phyloP scores from a whole-genome alignment of 306 rosid genomes.

The Trichosanthes truncata region DNA sequence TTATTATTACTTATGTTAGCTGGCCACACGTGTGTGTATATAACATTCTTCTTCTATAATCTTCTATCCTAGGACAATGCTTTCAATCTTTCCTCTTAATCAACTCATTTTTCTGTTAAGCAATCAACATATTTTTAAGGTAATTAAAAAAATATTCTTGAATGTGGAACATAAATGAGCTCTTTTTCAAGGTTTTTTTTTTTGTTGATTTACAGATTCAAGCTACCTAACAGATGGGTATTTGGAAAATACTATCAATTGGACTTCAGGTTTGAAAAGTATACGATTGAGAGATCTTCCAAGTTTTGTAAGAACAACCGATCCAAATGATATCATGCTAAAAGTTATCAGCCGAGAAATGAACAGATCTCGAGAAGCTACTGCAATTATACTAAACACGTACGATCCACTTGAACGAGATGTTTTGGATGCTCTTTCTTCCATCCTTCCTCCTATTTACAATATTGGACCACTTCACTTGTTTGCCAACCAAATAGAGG shows the following conservation, averaged over 20 bases:
- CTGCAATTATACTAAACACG: constrained; percentile 5
- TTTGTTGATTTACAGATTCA: constrained; percentile 15
- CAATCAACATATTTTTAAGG: neutral
- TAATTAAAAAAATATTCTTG: no score
- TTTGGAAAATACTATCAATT: constrained; percentile 30
- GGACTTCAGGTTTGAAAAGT: constrained; percentile 28
- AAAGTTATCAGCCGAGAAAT: neutral
- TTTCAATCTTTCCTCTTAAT: no score
- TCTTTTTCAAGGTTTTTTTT: no score
- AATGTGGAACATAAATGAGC: no score
- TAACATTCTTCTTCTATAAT: no score
- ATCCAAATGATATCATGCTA: constrained; percentile 13
- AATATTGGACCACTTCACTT: neutral
- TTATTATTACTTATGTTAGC: no score
- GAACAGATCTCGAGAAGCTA: neutral
- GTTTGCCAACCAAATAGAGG: neutral
- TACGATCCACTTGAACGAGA: neutral
- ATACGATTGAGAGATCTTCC: constrained; percentile 38
- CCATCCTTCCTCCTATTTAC: neutral
- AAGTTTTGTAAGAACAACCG: constrained; percentile 29
- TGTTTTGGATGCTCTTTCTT: neutral
- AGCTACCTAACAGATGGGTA: constrained; percentile 29
- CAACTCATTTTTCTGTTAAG: no score
- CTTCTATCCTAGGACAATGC: no score
- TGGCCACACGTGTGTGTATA: no score